These are phyloP conservation scores for Candida sp. DNA, from an alignment of 1,139 yeast genomes.

Conservation along the genomic window DNA sequence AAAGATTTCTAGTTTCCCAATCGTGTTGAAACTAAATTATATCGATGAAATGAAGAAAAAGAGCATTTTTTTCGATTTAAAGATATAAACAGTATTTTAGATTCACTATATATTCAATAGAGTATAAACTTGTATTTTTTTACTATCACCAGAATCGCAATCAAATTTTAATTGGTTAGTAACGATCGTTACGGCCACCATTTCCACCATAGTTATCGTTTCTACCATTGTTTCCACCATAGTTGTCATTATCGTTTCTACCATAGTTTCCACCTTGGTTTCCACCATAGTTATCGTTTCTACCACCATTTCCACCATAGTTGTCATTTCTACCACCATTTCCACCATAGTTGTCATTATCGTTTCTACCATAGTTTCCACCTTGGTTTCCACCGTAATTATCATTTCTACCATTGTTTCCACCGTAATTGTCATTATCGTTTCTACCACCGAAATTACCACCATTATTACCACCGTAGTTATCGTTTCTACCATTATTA, in stretches of 20 bases:
- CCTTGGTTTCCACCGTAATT: not conserved
- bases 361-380: not conserved
- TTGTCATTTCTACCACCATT: not conserved
- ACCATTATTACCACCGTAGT: constrained; percentile 1
- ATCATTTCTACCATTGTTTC: constrained; percentile 4
- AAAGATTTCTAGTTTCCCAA: not conserved
- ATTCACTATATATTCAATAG: not conserved
- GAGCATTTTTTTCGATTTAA: not conserved
- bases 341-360: not conserved
- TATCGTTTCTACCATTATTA: not conserved
- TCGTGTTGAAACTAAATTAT: not conserved
- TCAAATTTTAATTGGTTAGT: not conserved
- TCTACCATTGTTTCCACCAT: constrained; percentile 1
- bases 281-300: constrained; percentile 1
- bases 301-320: constrained; percentile 2
- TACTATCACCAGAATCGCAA: no score
- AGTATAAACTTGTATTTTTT: no score
- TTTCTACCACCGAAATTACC: constrained; percentile 7
- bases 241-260: not conserved
- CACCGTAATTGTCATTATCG: constrained; percentile 7
- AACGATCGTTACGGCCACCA: not conserved
- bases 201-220: not conserved
- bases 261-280: not conserved
- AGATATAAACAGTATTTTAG: not conserved
- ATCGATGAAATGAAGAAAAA: not conserved